A percentile compares a stretch with the other conserved stretches of the same genome.
Conservation (phyloP, 495 filamentous ascomycete genomes). For the Daldinia grandis region DNA sequence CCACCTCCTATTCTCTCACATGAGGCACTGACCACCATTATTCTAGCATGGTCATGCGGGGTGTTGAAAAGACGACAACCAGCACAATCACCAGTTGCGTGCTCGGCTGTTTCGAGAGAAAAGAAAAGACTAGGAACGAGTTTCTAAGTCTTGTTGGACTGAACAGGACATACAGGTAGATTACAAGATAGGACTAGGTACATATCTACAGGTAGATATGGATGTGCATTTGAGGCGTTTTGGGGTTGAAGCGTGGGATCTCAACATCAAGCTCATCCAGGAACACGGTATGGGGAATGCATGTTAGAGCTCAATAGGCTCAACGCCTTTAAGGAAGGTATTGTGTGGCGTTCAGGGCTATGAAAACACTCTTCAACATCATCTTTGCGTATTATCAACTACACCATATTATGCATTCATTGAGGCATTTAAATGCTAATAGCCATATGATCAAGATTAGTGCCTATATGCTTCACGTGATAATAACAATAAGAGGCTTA, state of each 20-base stretch:
- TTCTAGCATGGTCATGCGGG: slow-evolving; percentile 85
- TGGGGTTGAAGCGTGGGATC: slow-evolving; percentile 35
- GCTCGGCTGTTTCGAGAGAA: slow-evolving; percentile 90
- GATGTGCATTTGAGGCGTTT: slow-evolving; percentile 33
- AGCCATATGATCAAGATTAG: no score
- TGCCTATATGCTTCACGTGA: no score
- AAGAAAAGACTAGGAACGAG: slow-evolving; percentile 92
- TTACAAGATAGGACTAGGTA: background rate
- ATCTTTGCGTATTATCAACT: slow-evolving; percentile 31
- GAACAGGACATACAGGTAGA: slow-evolving; percentile 59
- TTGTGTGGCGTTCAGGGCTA: slow-evolving; percentile 18
- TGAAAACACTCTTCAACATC: slow-evolving; percentile 31
- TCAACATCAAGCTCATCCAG: slow-evolving; percentile 46
- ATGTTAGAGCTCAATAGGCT: slow-evolving; percentile 25
- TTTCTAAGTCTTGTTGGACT: slow-evolving; percentile 81
- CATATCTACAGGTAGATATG: background rate
- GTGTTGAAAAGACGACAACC: slow-evolving; percentile 87
- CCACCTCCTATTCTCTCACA: background rate
- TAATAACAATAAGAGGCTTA: no score
- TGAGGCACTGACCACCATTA: background rate
- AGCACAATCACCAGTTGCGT: slow-evolving; percentile 96
- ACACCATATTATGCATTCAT: slow-evolving; percentile 7
- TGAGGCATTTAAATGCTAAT: background rate
- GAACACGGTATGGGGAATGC: slow-evolving; percentile 12
- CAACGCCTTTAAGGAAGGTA: slow-evolving; percentile 29